A percentile compares a stretch with the other conserved stretches of the same genome.
Conservation (phyloP, 2,329 filamentous ascomycete species). For the Aspergillus aculeatus region DNA sequence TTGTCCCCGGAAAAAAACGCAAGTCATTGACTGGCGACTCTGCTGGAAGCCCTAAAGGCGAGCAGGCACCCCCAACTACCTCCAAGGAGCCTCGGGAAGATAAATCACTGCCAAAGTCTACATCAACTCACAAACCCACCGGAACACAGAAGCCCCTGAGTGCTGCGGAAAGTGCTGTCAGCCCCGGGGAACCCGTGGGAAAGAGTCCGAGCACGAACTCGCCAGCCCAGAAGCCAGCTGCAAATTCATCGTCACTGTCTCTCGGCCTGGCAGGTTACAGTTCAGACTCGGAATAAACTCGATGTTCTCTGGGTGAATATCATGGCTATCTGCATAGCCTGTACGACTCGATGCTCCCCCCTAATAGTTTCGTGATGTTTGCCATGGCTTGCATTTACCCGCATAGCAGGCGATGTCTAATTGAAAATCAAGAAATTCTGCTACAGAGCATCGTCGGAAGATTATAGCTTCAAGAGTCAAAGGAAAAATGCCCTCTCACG, state of each 20-base stretch:
- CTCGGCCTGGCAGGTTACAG: slow-evolving; percentile 41
- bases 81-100: slow-evolving; percentile 3
- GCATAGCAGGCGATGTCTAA: no score
- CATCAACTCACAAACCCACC: background rate
- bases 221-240: slow-evolving; percentile 7
- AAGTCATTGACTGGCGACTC: slow-evolving; percentile 36
- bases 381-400: no score
- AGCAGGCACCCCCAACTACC: slow-evolving; percentile 6
- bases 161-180: background rate
- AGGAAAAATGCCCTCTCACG: no score
- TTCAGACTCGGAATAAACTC: slow-evolving; percentile 40
- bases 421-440: no score
- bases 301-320: background rate
- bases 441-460: no score
- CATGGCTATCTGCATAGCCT: background rate
- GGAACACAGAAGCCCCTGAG: background rate
- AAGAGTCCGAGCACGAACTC: background rate
- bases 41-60: slow-evolving; percentile 7
- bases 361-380: no score
- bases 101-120: background rate
- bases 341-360: background rate
- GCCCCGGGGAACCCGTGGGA: background rate
- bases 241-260: slow-evolving; percentile 25
- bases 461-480: no score
- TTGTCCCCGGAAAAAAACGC: slow-evolving; percentile 43